Evolutionary conservation across 2,329 filamentous ascomycete genomes (phyloP), one percentile per base, ranked within the genome.

Genomic region (Clonostachys rosea): DNA sequence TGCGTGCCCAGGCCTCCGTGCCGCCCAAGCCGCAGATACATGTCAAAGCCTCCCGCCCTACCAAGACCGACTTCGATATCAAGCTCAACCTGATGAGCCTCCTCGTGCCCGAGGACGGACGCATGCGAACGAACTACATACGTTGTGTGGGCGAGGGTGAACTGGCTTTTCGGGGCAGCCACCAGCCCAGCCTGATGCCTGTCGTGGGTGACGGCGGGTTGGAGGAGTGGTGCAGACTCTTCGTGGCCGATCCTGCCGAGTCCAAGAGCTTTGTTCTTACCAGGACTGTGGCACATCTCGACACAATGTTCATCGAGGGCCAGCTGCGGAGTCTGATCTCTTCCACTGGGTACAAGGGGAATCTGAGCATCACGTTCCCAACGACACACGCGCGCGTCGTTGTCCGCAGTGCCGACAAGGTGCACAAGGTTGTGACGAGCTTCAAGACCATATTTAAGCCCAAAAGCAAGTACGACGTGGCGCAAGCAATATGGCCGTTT

Each of bases 401-500:
- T 16, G 61, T 80, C 45, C 73, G 76, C 54, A 74, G 65, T 48
- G 74, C 75, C 4, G 74, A 79, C 58, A 73, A 68, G 53, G 67
- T 76, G 48, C 77, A 79, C 55, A 71, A 72, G 46, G 76, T 81
- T 59, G 72, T 81, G 53, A 76, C 74, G 12, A 73, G 67, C 20
- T 66, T 82, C 24, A 68, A 73, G 3, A 69, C 71, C 20, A 59
- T 81, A 3, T 79, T 81, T 52, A 65, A 67, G 1, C 75, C 76
- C 5, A 76, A 73, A 58, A 73, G 70, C 57, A 74, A 69, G 51
- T 81, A 80, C 52, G 77, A 80, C 58, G 74, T 79, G 4, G 68
- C 78, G 43, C 76, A 78, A 56, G 68, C 71, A 2, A 70, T 81
- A 2, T 82, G 78, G 78, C 78, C 77, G 5, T 81, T 79, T 60